Conservation (phyloP, 768 basidiomycete genomes). For the Clathrus columnatus region DNA sequence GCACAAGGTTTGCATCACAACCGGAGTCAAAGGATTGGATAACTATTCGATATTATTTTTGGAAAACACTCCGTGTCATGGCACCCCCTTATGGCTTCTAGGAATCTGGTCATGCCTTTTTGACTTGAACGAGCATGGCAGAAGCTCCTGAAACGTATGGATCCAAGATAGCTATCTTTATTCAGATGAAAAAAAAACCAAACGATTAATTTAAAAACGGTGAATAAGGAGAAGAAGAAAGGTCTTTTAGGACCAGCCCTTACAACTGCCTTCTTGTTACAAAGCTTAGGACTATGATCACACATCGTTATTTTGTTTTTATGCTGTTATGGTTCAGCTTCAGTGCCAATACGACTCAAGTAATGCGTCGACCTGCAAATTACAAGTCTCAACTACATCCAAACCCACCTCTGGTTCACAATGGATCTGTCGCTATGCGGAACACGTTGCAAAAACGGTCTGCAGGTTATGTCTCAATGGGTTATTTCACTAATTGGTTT, state of each 20-base stretch:
- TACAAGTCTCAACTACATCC: conserved; percentile 36
- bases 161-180: background rate
- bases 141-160: background rate
- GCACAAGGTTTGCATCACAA: too few species aligned
- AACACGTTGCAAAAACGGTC: conserved; percentile 6
- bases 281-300: background rate
- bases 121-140: background rate
- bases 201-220: background rate
- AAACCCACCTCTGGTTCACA: conserved; percentile 32
- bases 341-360: conserved; percentile 17
- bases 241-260: background rate
- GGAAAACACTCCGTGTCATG: too few species aligned
- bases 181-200: background rate
- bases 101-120: too few species aligned
- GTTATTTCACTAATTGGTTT: conserved; percentile 30
- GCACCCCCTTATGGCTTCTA: too few species aligned
- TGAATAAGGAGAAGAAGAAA: background rate
- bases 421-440: conserved; percentile 21
- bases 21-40: too few species aligned
- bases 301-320: background rate
- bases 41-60: too few species aligned
- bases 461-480: conserved; percentile 24
- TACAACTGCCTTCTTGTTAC: background rate
- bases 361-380: conserved; percentile 43
- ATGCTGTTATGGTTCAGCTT: background rate